Base-by-base conservation (phyloP, 2,329 filamentous ascomycete genomes). In the Nigrospora sphaerica region DNA sequence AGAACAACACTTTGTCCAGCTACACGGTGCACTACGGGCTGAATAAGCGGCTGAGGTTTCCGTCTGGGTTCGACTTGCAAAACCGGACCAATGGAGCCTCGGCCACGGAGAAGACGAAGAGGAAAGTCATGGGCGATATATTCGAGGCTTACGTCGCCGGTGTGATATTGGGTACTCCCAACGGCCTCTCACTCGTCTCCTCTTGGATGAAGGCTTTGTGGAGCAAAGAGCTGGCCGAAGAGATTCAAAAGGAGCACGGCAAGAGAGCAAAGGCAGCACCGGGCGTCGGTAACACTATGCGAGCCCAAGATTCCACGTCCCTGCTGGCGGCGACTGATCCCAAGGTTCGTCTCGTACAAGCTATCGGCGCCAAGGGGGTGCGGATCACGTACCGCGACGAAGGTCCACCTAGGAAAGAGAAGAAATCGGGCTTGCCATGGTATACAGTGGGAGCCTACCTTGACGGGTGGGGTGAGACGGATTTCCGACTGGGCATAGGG, bases 81-180 rank as follows among this genome's bases (percentile, higher is more conserved):
- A 63, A 63, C 5, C 60, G 62, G 42, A 54, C 51, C 12, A 53
- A 54, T 2, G 72, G 74, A 50, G 68, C 67, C 19, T 58, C 52
- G 40, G 65, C 57, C 44, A 75, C 58, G 46, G 65, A 59, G 60
- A 83, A 76, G 61, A 77, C 75, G 37, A 73, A 78, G 49, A 76
- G 71, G 13, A 96, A 96, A 64, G 81, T 89, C 11, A 74, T 86
- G 46, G 91, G 85, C 10, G 92, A 97, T 60, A 76, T 96, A 16
- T 95, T 96, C 57, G 92, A 97, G 63, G 86, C 92, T 0, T 96
- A 95, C 56, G 80, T 95, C 14, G 91, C 86, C 10, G 91, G 86
- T 3, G 67, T 91, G 6, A 77, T 95, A 32, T 68, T 88, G 2
- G 82, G 84, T 1, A 78, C 89, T 55, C 73, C 80, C 0, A 64